Percentiles rank a stretch among this genome's conserved stretches.
These are phyloP conservation scores for Colletotrichum caudatum DNA, from an alignment of 2,329 filamentous ascomycete genomes.

Conservation along the genomic window DNA sequence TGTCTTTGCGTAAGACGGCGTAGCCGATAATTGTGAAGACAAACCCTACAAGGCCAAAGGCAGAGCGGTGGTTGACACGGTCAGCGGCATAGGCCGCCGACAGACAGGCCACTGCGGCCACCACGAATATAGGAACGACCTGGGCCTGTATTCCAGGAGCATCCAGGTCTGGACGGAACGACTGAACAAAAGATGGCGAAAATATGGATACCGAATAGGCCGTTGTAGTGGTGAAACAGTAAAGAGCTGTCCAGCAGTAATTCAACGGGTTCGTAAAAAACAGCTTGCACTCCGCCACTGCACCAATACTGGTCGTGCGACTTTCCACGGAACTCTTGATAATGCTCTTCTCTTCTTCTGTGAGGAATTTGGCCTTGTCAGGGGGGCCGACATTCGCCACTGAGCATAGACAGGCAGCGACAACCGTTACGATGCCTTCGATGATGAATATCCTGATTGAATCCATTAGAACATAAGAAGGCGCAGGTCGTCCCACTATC, in stretches of 20 bases:
- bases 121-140: slow-evolving; percentile 42
- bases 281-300: slow-evolving; percentile 36
- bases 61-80: slow-evolving; percentile 40
- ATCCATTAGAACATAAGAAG: not conserved
- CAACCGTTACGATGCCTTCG: slow-evolving; percentile 47
- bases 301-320: slow-evolving; percentile 17
- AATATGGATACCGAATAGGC: slow-evolving; percentile 43
- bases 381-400: slow-evolving; percentile 39
- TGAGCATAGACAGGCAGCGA: slow-evolving; percentile 44
- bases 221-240: slow-evolving; percentile 42
- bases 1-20: slow-evolving; percentile 18
- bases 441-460: slow-evolving; percentile 52
- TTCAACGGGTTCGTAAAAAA: slow-evolving; percentile 43
- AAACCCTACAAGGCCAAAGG: slow-evolving; percentile 39
- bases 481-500: accelerated
- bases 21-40: slow-evolving; percentile 40
- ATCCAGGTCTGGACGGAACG: slow-evolving; percentile 37
- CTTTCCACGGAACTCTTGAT: slow-evolving; percentile 28
- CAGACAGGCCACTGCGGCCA: slow-evolving; percentile 38
- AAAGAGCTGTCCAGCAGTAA: slow-evolving; percentile 41
- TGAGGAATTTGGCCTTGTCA: slow-evolving; percentile 39
- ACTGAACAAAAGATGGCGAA: slow-evolving; percentile 42
- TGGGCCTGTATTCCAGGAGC: slow-evolving; percentile 40
- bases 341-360: slow-evolving; percentile 29
- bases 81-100: slow-evolving; percentile 35